Base-by-base conservation (phyloP, 1,139 yeast species). In the Arxiozyma bovina region DNA sequence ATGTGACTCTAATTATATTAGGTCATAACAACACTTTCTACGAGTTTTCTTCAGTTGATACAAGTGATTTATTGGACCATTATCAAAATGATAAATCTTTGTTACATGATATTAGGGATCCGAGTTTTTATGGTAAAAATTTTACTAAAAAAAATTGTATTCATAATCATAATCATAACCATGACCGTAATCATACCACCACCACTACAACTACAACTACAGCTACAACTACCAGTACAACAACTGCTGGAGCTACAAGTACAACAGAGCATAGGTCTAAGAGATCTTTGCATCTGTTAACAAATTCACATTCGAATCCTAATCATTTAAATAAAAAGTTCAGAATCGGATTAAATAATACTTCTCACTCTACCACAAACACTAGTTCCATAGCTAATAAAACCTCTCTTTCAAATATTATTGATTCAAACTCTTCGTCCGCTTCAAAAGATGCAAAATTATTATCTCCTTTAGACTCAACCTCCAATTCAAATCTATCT, bases 1-100 rank as follows among this genome's bases (percentile, higher is more conserved):
- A 93, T 67, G 77, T 93, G 53, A 93, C 98, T 1, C 95, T 93
- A 40, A 81, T 93, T 34, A 89, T 93, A 40, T 77, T 90, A 51
- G 96, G 96, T 11, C 82, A 81, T 64, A 89, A 89, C 71, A 85
- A 87, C 61, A 68, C 73, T 40, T 77, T 87, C 50, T 87, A 85
- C 68, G 96, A 91, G 71, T 91, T 85, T 65, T 80, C 91, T 5
- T 82, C 94, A 11, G 84, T 84, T 22, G 83, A 85, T 60, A 76
- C 87, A 7, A 74, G 78, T 41, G 84, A 83, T 53, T 71, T 91
- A 48, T 70, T 90, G 45, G 73, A 77, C 11, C 75, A 76, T 51
- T 87, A 84, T 68, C 73, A 77, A 50, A 60, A 64, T 50, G 68
- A 70, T 40, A 55, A 60, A 4, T 60, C 63, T 6, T 63, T 67